These are phyloP conservation scores for Aegilops tauschii DNA, from an alignment of 176 grass and related monocot genomes.

Conservation along the genomic window DNA sequence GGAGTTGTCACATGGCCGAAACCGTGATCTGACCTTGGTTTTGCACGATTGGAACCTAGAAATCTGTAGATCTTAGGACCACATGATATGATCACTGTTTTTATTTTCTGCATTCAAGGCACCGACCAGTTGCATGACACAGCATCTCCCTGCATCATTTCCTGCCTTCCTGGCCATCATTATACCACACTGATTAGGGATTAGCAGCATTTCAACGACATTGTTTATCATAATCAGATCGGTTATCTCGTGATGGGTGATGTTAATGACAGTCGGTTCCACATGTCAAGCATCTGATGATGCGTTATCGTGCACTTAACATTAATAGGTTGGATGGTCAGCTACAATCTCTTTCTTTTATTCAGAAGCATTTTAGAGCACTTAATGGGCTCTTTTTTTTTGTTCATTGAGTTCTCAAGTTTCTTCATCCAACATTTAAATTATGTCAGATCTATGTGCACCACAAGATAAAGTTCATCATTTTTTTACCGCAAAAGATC, in stretches of 20 bases:
- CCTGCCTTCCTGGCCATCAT: conserved; percentile 28
- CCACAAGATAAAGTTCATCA: not conserved
- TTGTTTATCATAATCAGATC: conserved; percentile 7
- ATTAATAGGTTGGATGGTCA: not conserved
- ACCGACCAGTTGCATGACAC: conserved; percentile 13
- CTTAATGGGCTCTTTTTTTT: not conserved
- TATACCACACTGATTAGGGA: conserved; percentile 22
- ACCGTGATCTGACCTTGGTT: conserved; percentile 6
- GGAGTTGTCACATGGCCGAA: conserved; percentile 13
- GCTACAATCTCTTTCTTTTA: not conserved
- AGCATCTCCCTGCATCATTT: conserved; percentile 12
- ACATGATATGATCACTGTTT: not conserved
- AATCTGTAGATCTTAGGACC: conserved; percentile 34
- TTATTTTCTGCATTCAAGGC: not conserved
- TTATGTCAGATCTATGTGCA: not conserved
- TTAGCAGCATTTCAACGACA: conserved; percentile 21
- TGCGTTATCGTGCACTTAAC: not conserved
- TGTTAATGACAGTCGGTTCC: conserved; percentile 31
- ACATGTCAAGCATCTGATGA: conserved; percentile 45
- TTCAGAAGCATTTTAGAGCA: not conserved
- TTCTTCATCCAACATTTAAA: not conserved
- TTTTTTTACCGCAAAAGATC: not conserved
- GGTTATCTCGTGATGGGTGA: conserved; percentile 1
- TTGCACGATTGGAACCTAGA: conserved; percentile 25
- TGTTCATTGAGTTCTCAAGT: not conserved